Conservation (phyloP, 2,329 filamentous ascomycete species). For the Phialophora tarda region DNA sequence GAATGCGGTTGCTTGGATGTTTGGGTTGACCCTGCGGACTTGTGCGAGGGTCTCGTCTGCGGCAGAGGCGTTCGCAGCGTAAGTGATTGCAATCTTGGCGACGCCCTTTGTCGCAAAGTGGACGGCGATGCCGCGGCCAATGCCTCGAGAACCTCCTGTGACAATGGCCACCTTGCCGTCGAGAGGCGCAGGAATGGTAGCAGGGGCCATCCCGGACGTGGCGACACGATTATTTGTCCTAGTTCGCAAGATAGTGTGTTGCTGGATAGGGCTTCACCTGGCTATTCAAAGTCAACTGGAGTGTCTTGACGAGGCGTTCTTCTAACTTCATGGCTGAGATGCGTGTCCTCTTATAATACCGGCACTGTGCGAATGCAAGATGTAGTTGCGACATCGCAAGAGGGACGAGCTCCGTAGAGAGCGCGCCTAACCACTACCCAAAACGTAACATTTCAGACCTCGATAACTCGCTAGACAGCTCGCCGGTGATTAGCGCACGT, state of each 20-base stretch:
- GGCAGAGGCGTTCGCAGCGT: slow-evolving; percentile 8
- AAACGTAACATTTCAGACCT: background rate
- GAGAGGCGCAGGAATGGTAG: slow-evolving; percentile 21
- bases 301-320: background rate
- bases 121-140: slow-evolving; percentile 81
- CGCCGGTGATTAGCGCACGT: background rate
- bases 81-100: slow-evolving; percentile 23
- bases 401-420: background rate
- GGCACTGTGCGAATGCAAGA: background rate
- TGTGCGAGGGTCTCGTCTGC: slow-evolving; percentile 9
- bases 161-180: slow-evolving; percentile 78
- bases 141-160: slow-evolving; percentile 82
- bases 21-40: slow-evolving; percentile 4
- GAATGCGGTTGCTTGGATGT: slow-evolving; percentile 11
- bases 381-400: background rate
- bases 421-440: background rate
- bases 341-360: background rate
- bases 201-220: slow-evolving; percentile 12
- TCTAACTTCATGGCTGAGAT: background rate
- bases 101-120: slow-evolving; percentile 79
- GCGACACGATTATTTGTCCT: background rate
- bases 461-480: background rate
- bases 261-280: background rate
- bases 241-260: background rate
- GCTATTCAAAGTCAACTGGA: background rate